Conservation (phyloP, 192 early-diverging fungal genomes). For the Gryganskiella cystojenkinii region DNA sequence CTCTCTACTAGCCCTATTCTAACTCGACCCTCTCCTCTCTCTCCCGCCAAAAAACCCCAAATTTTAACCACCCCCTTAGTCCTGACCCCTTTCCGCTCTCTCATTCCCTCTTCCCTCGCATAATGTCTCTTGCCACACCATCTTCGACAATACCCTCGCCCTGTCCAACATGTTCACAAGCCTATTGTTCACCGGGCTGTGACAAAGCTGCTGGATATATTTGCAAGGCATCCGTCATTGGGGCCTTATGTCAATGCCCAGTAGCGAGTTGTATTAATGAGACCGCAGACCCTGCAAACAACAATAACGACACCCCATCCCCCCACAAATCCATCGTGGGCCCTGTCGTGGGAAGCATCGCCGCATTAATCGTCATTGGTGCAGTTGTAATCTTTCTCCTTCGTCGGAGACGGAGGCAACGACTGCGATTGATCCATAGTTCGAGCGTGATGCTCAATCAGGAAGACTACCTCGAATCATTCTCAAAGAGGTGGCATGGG, state of each 20-base stretch:
- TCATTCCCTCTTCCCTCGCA: neutral
- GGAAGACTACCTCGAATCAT: slow-evolving; percentile 35
- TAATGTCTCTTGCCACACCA: neutral
- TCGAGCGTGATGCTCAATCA: slow-evolving; percentile 18
- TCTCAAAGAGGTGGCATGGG: slow-evolving; percentile 29
- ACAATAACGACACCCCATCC: neutral
- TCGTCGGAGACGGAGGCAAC: slow-evolving; percentile 8
- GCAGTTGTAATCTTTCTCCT: slow-evolving; percentile 22
- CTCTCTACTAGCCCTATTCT: neutral
- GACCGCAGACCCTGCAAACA: slow-evolving; percentile 16
- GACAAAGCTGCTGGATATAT: slow-evolving; percentile 7
- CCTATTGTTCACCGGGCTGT: slow-evolving; percentile 13
- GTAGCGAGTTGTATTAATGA: slow-evolving; percentile 20
- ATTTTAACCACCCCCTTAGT: neutral
- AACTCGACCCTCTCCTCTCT: neutral
- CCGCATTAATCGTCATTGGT: slow-evolving; percentile 14
- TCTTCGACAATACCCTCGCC: slow-evolving; percentile 5
- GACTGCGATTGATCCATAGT: neutral
- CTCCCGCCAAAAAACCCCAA: neutral
- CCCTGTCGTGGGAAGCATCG: slow-evolving; percentile 27
- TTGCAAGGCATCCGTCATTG: slow-evolving; percentile 17
- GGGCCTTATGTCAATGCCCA: slow-evolving; percentile 18
- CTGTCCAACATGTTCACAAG: slow-evolving; percentile 9
- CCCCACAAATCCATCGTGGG: slow-evolving; percentile 11
- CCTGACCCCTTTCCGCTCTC: neutral